These are phyloP conservation scores for Teratosphaeriaceae sp. DNA, from an alignment of 2,329 filamentous ascomycete genomes.

Conservation along the genomic window DNA sequence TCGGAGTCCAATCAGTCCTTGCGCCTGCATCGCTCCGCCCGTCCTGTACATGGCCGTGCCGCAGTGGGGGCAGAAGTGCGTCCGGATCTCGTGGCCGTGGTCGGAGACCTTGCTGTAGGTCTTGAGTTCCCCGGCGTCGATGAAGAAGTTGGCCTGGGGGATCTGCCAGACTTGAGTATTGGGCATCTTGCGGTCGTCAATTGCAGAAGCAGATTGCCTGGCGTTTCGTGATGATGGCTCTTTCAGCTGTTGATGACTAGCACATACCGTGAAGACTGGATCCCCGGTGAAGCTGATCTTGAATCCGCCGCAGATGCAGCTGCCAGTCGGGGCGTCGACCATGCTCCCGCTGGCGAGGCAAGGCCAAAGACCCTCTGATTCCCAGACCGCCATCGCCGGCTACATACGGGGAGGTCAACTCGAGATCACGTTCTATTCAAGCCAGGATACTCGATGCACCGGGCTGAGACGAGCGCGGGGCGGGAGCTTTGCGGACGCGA, in stretches of 20 bases:
- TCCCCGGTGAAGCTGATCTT: slow-evolving; percentile 1
- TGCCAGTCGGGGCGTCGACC: too few species aligned
- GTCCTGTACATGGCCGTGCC: background rate
- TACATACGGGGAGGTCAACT: too few species aligned
- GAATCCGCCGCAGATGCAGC: background rate
- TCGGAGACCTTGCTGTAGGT: background rate
- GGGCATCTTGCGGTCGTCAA: background rate
- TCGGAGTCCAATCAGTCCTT: slow-evolving; percentile 1
- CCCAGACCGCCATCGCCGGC: too few species aligned
- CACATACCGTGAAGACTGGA: background rate
- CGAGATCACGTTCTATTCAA: too few species aligned
- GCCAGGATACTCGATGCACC: too few species aligned
- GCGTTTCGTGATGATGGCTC: background rate
- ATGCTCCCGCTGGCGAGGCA: too few species aligned
- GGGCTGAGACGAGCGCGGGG: too few species aligned
- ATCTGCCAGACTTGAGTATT: background rate
- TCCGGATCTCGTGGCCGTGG: background rate
- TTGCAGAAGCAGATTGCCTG: slow-evolving; percentile 3
- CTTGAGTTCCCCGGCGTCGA: background rate
- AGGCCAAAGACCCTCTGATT: too few species aligned
- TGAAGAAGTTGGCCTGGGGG: background rate
- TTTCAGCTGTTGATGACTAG: background rate
- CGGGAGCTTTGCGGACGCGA: too few species aligned
- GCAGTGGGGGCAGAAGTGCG: background rate
- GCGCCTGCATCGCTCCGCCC: background rate